A percentile compares a stretch with the other conserved stretches of the same genome.
phyloP scores from a whole-genome alignment of 83 land plant genomes.

The Diphasiastrum complanatum region DNA sequence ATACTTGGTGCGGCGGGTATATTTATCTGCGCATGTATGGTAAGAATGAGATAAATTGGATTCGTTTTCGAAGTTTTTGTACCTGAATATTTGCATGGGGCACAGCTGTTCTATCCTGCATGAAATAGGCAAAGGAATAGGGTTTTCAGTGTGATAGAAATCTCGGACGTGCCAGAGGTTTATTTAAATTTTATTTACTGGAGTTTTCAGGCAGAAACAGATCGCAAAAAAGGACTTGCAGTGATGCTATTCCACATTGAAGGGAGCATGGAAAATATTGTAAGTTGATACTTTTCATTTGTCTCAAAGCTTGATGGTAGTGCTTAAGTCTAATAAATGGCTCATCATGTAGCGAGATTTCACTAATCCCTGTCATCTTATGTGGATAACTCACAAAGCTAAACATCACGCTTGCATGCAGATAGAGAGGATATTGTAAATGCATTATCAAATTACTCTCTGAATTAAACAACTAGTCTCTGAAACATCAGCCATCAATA shows the following conservation, averaged over 20 bases:
- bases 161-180: too few species aligned
- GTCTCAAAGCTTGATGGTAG: not conserved
- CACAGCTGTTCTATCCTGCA: too few species aligned
- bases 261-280: conserved; percentile 56
- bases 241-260: conserved; percentile 79
- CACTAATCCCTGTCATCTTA: not conserved
- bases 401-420: too few species aligned
- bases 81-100: too few species aligned
- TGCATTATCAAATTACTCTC: too few species aligned
- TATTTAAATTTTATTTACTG: not conserved
- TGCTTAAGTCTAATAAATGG: not conserved
- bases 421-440: too few species aligned
- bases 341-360: not conserved
- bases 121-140: too few species aligned
- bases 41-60: conserved; percentile 47
- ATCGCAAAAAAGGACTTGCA: conserved; percentile 56
- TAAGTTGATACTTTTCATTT: conserved; percentile 18
- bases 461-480: too few species aligned
- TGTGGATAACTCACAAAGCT: too few species aligned
- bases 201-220: conserved; percentile 61
- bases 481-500: too few species aligned
- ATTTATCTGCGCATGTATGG: conserved; percentile 71
- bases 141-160: too few species aligned
- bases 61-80: too few species aligned
- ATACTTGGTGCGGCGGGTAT: conserved; percentile 59